A percentile compares a stretch with the other conserved stretches of the same genome.
phyloP scores from a whole-genome alignment of 1,284 basidiomycete genomes.

The Ustilago tritici region DNA sequence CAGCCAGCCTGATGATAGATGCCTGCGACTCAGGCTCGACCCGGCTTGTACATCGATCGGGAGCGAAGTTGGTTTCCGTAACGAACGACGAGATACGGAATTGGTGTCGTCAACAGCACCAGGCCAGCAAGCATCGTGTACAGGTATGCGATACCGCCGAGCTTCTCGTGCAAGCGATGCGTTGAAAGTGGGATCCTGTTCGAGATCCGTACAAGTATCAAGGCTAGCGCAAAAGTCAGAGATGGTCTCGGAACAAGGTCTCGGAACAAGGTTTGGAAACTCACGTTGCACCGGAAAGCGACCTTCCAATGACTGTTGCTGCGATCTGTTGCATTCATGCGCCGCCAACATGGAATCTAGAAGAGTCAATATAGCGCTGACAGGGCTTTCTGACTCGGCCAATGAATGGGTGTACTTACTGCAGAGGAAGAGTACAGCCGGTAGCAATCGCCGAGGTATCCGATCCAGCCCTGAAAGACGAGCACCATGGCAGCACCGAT shows the following conservation, averaged over 20 bases:
- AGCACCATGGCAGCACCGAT: constrained; percentile 49
- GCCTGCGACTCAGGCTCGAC: constrained; percentile 8
- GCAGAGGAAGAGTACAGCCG: constrained; percentile 46
- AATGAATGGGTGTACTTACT: constrained; percentile 8
- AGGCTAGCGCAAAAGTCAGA: neutral
- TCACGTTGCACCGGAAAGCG: constrained; percentile 45
- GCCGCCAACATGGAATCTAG: neutral
- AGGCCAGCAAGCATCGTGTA: constrained; percentile 43
- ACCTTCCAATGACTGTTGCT: constrained; percentile 40
- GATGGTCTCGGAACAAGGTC: neutral
- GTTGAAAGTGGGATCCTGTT: constrained; percentile 36
- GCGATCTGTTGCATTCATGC: constrained; percentile 23
- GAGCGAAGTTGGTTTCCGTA: constrained; percentile 27
- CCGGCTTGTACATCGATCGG: constrained; percentile 36
- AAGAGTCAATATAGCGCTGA: neutral
- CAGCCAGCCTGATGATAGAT: neutral
- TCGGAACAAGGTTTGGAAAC: neutral
- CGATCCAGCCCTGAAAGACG: constrained; percentile 50
- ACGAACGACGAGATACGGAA: constrained; percentile 22
- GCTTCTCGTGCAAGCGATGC: constrained; percentile 36
- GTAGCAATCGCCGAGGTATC: constrained; percentile 50
- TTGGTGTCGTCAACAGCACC: constrained; percentile 27
- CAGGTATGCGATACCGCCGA: constrained; percentile 35
- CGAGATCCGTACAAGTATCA: neutral
- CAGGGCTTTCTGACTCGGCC: neutral